Evolutionary conservation across 768 basidiomycete species (phyloP).

Genomic region (Boletus rubropictus): DNA sequence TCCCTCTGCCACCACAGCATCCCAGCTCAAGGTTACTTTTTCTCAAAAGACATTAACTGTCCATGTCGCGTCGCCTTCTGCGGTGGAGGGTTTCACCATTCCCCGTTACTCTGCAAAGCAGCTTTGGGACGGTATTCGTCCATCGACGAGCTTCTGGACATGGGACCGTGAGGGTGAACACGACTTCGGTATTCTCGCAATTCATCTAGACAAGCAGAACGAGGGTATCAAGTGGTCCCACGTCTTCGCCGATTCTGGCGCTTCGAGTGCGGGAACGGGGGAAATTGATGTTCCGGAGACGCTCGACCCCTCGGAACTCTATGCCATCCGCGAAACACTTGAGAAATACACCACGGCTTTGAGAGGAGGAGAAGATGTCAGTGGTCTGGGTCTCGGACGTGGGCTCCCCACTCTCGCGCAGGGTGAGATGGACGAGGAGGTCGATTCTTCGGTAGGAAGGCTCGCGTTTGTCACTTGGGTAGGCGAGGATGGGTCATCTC

Average conservation of each 20-base stretch:
- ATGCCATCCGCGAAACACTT: constrained; percentile 69
- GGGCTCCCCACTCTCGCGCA: constrained; percentile 76
- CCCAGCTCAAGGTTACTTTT: constrained; percentile 62
- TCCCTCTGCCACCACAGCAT: constrained; percentile 61
- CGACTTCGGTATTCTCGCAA: constrained; percentile 62
- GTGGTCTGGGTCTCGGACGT: constrained; percentile 57
- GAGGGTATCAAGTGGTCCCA: constrained; percentile 83
- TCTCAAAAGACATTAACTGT: constrained; percentile 60
- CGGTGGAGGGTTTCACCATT: constrained; percentile 31
- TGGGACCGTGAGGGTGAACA: constrained; percentile 77
- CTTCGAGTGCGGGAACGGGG: constrained; percentile 29
- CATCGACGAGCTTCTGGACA: constrained; percentile 86
- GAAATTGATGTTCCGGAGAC: constrained; percentile 81
- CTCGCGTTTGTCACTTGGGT: constrained; percentile 66
- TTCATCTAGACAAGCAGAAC: constrained; percentile 84
- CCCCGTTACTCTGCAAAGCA: constrained; percentile 57
- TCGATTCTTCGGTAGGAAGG: constrained; percentile 70
- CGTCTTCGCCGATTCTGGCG: constrained; percentile 60
- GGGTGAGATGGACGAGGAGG: constrained; percentile 90
- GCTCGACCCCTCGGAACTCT: constrained; percentile 78
- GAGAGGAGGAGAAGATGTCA: constrained; percentile 50
- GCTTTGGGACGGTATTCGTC: constrained; percentile 77
- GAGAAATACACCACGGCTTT: constrained; percentile 79
- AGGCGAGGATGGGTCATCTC: constrained; percentile 40
- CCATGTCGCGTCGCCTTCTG: constrained; percentile 42